Percentiles rank a stretch among this genome's conserved stretches.
These are phyloP conservation scores for Tulasnella sp. DNA, from an alignment of 768 basidiomycete genomes.

Conservation along the genomic window DNA sequence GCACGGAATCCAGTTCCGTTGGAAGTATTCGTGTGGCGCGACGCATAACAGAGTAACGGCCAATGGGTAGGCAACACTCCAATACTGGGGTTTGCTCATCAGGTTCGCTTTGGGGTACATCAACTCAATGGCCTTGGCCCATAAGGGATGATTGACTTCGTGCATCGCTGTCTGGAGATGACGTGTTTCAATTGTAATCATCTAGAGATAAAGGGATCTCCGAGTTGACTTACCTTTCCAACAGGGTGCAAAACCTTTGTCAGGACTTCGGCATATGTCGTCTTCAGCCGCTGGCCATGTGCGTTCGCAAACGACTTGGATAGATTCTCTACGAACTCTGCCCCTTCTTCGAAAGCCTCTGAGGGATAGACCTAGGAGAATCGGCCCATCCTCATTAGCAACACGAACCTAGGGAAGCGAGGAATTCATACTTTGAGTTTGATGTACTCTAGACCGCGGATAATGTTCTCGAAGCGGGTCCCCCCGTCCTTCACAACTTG, in stretches of 20 bases:
- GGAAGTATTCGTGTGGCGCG: slow-evolving; percentile 73
- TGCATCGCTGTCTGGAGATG: slow-evolving; percentile 71
- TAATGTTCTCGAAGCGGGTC: slow-evolving; percentile 71
- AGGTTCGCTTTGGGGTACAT: slow-evolving; percentile 75
- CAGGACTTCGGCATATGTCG: slow-evolving; percentile 75
- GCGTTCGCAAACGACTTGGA: slow-evolving; percentile 75
- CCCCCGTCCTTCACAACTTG: slow-evolving; percentile 74
- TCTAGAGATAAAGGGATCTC: not conserved
- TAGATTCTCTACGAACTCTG: slow-evolving; percentile 78
- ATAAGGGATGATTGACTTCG: slow-evolving; percentile 89
- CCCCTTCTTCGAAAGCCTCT: slow-evolving; percentile 84
- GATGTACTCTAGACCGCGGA: slow-evolving; percentile 70
- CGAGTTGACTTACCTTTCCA: slow-evolving; percentile 49
- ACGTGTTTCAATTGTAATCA: not conserved
- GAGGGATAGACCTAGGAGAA: slow-evolving; percentile 74
- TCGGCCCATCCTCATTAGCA: not conserved
- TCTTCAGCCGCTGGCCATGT: slow-evolving; percentile 74
- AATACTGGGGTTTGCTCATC: slow-evolving; percentile 82
- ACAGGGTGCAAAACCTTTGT: slow-evolving; percentile 73
- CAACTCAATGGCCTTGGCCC: slow-evolving; percentile 82
- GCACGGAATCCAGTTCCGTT: slow-evolving; percentile 67
- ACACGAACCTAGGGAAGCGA: not conserved
- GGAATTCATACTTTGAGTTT: slow-evolving; percentile 54
- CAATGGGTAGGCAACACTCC: slow-evolving; percentile 77
- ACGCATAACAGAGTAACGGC: slow-evolving; percentile 77